Conservation (phyloP, 495 filamentous ascomycete genomes). For the Oleoguttula mirabilis region DNA sequence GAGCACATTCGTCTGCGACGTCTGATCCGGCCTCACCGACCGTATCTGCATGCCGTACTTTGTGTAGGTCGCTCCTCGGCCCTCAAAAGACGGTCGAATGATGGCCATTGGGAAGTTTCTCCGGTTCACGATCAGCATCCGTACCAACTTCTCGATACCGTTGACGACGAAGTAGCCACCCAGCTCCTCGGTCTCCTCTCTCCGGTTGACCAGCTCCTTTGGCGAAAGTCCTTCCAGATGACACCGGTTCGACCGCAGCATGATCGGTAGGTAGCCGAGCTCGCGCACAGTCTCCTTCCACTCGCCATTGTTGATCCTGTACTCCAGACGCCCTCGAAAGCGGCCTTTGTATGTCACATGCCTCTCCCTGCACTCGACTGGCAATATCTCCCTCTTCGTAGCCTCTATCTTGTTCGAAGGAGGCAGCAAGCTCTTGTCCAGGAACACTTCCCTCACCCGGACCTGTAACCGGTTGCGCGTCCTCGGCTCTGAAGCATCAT, state of each 20-base stretch:
- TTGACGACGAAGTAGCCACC: conserved; percentile 94
- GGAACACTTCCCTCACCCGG: conserved; percentile 60
- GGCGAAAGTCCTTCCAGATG: conserved; percentile 78
- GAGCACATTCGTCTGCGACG: conserved; percentile 90
- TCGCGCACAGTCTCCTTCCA: conserved; percentile 69
- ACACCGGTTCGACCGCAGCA: conserved; percentile 83
- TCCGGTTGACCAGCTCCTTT: conserved; percentile 63
- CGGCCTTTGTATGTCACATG: conserved; percentile 86
- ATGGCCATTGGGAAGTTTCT: conserved; percentile 94
- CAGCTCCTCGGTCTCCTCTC: conserved; percentile 87
- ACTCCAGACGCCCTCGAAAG: conserved; percentile 67
- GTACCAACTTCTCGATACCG: conserved; percentile 91
- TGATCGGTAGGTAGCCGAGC: conserved; percentile 79
- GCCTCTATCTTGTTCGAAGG: conserved; percentile 65
- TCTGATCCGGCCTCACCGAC: conserved; percentile 87
- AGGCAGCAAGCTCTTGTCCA: conserved; percentile 65
- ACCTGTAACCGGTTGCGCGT: conserved; percentile 58
- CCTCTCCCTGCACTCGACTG: conserved; percentile 86
- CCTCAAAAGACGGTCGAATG: conserved; percentile 72
- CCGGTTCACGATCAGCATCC: conserved; percentile 74
- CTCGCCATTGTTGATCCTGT: conserved; percentile 71
- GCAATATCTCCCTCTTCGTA: conserved; percentile 69
- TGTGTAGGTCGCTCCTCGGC: conserved; percentile 74
- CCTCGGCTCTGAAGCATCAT: conserved; percentile 32
- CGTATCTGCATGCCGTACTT: conserved; percentile 82